Conservation (phyloP, 2,329 filamentous ascomycete genomes). For the Hirsutella minnesotensis region DNA sequence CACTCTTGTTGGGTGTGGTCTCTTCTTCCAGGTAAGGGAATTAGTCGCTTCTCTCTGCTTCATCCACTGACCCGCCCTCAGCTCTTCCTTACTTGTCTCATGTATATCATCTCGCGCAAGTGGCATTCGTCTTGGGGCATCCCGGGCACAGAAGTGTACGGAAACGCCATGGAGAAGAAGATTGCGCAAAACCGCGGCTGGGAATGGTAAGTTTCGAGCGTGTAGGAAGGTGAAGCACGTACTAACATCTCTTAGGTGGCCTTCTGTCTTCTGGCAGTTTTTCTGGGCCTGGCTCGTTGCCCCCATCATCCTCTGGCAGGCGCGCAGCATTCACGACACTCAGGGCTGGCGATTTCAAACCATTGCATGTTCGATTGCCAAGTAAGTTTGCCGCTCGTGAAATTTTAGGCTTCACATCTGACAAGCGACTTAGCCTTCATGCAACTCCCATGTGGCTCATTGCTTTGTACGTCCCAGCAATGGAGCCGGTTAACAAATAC, state of each 20-base stretch:
- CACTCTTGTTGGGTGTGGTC: conserved; percentile 38
- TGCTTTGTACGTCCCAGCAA: conserved; percentile 39
- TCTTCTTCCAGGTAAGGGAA: conserved; percentile 41
- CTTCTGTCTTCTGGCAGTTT: conserved; percentile 52
- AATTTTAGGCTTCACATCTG: no score
- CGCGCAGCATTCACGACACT: conserved; percentile 49
- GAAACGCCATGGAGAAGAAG: conserved; percentile 36
- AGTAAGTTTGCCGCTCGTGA: conserved; percentile 18
- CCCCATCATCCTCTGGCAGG: conserved; percentile 48
- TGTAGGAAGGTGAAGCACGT: no score
- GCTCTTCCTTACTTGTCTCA: conserved; percentile 44
- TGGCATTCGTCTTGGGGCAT: conserved; percentile 49
- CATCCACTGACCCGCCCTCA: conserved; percentile 29
- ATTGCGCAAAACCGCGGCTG: conserved; percentile 37
- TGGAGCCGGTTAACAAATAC: conserved; percentile 39
- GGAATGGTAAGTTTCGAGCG: conserved; percentile 42
- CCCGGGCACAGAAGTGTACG: conserved; percentile 45
- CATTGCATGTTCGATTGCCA: conserved; percentile 35
- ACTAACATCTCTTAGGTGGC: conserved; percentile 22
- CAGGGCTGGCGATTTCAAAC: conserved; percentile 57
- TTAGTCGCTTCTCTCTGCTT: not conserved
- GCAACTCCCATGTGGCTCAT: conserved; percentile 58
- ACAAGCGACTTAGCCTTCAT: conserved; percentile 50
- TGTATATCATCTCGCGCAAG: conserved; percentile 50
- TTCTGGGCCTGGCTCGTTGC: conserved; percentile 52